Percentiles rank a stretch among this genome's conserved stretches.
These are phyloP conservation scores for Hypoxylon lienhwacheense DNA, from an alignment of 495 filamentous ascomycete genomes.

Conservation along the genomic window DNA sequence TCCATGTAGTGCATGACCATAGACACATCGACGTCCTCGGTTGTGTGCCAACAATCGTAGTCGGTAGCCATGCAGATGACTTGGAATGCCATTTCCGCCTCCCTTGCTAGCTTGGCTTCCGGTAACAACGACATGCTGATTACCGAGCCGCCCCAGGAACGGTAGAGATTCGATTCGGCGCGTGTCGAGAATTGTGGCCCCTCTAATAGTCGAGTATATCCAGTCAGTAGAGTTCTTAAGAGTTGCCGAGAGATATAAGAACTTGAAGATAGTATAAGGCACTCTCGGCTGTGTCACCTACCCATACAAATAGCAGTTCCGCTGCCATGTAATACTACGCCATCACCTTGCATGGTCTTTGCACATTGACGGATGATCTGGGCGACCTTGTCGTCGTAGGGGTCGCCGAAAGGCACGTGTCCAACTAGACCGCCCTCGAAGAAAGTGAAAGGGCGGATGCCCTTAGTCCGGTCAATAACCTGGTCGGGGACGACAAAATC, in stretches of 20 bases:
- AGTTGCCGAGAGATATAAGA: not conserved
- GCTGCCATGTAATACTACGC: slow-evolving; percentile 72
- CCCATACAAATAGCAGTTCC: slow-evolving; percentile 91
- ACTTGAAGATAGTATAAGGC: not conserved
- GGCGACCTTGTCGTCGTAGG: slow-evolving; percentile 80
- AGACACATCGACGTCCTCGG: slow-evolving; percentile 82
- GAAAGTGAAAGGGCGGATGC: slow-evolving; percentile 88
- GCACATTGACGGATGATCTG: slow-evolving; percentile 72
- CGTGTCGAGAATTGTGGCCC: slow-evolving; percentile 97
- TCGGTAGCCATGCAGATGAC: slow-evolving; percentile 99
- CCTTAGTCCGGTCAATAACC: slow-evolving; percentile 97
- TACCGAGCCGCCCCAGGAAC: slow-evolving; percentile 82
- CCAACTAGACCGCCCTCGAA: slow-evolving; percentile 93
- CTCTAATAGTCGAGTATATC: slow-evolving; percentile 55
- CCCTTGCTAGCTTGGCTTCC: slow-evolving; percentile 91
- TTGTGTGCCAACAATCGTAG: slow-evolving; percentile 93
- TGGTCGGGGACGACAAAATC: slow-evolving; percentile 97
- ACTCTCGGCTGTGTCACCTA: slow-evolving; percentile 51
- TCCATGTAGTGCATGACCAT: slow-evolving; percentile 99
- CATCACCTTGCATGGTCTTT: slow-evolving; percentile 74
- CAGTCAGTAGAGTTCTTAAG: not conserved
- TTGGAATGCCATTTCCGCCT: slow-evolving; percentile 95
- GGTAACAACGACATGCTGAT: slow-evolving; percentile 99
- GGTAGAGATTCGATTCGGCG: slow-evolving; percentile 92
- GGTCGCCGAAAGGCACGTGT: slow-evolving; percentile 93